Percentiles rank a stretch among this genome's conserved stretches.
Evolutionary conservation across 2,329 filamentous ascomycete species (phyloP).

Genomic region (Chaetomium strumarium): DNA sequence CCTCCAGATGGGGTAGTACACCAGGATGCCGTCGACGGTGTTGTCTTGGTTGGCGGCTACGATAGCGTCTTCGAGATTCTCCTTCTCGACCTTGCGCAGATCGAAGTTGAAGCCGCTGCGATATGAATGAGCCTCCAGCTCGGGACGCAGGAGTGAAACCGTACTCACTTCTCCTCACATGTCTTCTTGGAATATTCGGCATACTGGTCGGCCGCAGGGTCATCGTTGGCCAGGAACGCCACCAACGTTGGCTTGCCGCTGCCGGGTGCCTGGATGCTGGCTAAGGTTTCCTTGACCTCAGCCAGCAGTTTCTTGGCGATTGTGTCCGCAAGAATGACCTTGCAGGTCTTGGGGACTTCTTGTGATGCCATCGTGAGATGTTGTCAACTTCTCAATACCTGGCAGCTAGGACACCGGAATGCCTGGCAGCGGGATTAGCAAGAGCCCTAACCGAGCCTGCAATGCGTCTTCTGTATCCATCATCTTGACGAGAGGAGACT

Average conservation of each 20-base stretch:
- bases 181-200: constrained; percentile 98
- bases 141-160: background rate
- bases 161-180: constrained; percentile 83
- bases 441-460: background rate
- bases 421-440: constrained; percentile 10
- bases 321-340: constrained; percentile 82
- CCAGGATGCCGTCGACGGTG: constrained; percentile 79
- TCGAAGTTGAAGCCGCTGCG: constrained; percentile 82
- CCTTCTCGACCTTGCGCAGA: constrained; percentile 76
- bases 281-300: constrained; percentile 72
- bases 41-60: constrained; percentile 76
- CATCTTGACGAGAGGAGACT: background rate
- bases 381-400: too few species aligned
- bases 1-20: constrained; percentile 96
- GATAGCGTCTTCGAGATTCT: constrained; percentile 84
- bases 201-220: constrained; percentile 87
- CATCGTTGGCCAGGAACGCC: constrained; percentile 86
- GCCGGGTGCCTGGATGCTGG: constrained; percentile 56
- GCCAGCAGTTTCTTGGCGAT: constrained; percentile 76
- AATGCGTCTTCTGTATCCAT: background rate
- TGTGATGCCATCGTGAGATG: constrained; percentile 35
- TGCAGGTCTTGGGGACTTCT: constrained; percentile 65
- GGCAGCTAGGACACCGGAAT: constrained; percentile 4
- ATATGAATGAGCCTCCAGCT: background rate
- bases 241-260: constrained; percentile 66